These are phyloP conservation scores for Hagleromyces aurorensis DNA, from an alignment of 805 yeast genomes.

Conservation along the genomic window DNA sequence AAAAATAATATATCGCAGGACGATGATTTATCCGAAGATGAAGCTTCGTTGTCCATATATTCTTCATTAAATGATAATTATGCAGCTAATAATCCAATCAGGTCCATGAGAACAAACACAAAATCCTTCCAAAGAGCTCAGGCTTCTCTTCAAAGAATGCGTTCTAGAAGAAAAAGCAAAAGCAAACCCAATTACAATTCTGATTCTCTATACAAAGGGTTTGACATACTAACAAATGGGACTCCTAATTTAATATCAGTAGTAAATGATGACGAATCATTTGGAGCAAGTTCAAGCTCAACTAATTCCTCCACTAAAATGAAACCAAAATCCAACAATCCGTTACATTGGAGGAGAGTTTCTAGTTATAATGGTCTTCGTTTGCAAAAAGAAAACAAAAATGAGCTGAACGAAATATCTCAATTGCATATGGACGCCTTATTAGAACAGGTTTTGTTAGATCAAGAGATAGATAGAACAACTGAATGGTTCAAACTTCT, in stretches of 20 bases:
- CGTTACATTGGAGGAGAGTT: conserved; percentile 18
- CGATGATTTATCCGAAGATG: conserved; percentile 42
- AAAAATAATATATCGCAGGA: conserved; percentile 12
- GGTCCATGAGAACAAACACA: conserved; percentile 33
- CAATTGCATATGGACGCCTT: conserved; percentile 41
- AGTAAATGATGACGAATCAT: conserved; percentile 15
- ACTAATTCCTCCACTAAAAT: conserved; percentile 3
- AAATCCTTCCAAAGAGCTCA: conserved; percentile 56
- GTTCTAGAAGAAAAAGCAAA: conserved; percentile 48
- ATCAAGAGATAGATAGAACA: conserved; percentile 42
- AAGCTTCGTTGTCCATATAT: conserved; percentile 59
- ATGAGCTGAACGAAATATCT: conserved; percentile 33
- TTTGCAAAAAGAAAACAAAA: conserved; percentile 14
- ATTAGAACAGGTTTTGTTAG: conserved; percentile 52
- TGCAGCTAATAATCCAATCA: conserved; percentile 29
- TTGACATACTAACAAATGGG: conserved; percentile 24
- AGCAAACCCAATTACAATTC: conserved; percentile 32
- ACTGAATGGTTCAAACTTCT: conserved; percentile 56
- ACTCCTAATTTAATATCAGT: conserved; percentile 29
- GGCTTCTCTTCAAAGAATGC: conserved; percentile 55
- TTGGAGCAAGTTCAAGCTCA: conserved; percentile 7
- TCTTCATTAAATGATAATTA: conserved; percentile 40
- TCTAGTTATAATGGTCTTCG: conserved; percentile 15
- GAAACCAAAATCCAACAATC: conserved; percentile 6
- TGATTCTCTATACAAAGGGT: conserved; percentile 14